These are phyloP conservation scores for Stropharia rugosoannulata DNA, from an alignment of 768 basidiomycete genomes.

Conservation along the genomic window DNA sequence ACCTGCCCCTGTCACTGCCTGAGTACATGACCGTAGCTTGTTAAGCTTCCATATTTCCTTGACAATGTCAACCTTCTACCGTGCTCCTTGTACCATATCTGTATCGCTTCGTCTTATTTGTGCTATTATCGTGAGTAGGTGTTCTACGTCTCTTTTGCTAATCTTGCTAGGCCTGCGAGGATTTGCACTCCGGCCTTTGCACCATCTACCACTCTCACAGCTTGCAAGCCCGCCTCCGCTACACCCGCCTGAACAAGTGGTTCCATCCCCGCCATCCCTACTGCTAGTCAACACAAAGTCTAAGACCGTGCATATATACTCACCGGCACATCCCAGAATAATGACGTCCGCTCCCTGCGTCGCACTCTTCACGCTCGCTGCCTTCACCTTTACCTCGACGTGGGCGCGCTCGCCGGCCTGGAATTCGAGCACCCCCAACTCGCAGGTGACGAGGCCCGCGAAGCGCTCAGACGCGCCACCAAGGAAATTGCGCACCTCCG, in stretches of 20 bases:
- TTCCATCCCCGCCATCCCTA: conserved; percentile 39
- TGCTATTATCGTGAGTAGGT: neutral
- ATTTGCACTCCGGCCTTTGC: conserved; percentile 37
- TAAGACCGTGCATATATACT: neutral
- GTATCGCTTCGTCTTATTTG: neutral
- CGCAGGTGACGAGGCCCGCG: conserved; percentile 31
- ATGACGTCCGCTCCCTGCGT: conserved; percentile 34
- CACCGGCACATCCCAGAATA: conserved; percentile 37
- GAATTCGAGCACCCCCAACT: conserved; percentile 33
- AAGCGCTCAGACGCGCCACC: conserved; percentile 33
- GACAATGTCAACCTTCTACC: neutral
- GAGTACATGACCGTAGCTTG: neutral
- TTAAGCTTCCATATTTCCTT: neutral
- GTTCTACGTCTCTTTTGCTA: conserved; percentile 13
- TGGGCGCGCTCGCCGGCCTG: conserved; percentile 27
- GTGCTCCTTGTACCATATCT: neutral
- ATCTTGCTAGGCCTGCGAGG: conserved; percentile 30
- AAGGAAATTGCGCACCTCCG: conserved; percentile 32
- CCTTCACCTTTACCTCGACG: conserved; percentile 29
- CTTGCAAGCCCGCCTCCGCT: conserved; percentile 21
- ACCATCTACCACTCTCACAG: conserved; percentile 34
- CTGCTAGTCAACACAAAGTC: neutral
- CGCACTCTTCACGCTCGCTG: conserved; percentile 27
- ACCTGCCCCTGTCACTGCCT: conserved; percentile 1
- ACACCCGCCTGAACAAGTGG: conserved; percentile 26